Percentiles rank a stretch among this genome's conserved stretches.
These are phyloP conservation scores for Diutina neorugosa DNA, from an alignment of 1,139 yeast genomes.

Conservation along the genomic window DNA sequence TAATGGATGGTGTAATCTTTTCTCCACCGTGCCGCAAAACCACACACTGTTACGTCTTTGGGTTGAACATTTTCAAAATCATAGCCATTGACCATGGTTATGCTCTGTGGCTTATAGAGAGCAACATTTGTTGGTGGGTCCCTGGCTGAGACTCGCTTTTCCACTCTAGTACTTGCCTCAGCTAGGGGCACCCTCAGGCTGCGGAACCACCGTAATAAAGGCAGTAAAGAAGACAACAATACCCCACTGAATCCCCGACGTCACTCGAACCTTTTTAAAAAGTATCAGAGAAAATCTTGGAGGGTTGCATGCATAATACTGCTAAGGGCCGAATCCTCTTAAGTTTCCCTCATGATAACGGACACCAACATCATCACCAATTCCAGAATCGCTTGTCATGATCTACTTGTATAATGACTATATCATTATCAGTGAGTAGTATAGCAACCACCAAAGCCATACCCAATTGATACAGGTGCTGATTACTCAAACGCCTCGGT, in stretches of 20 bases:
- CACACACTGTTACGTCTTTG: too few relatives aligned
- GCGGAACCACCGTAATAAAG: too few relatives aligned
- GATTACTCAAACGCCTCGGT: not conserved
- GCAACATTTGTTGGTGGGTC: too few relatives aligned
- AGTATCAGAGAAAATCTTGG: not conserved
- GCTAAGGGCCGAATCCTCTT: conserved; percentile 9
- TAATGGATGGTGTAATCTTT: too few relatives aligned
- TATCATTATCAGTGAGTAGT: conserved; percentile 12
- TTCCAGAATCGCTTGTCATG: conserved; percentile 14
- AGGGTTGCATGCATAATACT: not conserved
- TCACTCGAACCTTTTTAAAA: conserved; percentile 9
- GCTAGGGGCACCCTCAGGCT: too few relatives aligned
- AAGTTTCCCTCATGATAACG: conserved; percentile 7
- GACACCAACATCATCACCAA: conserved; percentile 2
- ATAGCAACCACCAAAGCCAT: conserved; percentile 6
- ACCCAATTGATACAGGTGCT: conserved; percentile 6
- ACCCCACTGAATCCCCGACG: not conserved
- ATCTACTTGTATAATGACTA: conserved; percentile 17
- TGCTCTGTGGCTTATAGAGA: too few relatives aligned
- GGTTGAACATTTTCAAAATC: too few relatives aligned
- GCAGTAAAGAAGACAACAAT: conserved; percentile 3
- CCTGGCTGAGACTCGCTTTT: too few relatives aligned
- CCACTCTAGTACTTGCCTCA: too few relatives aligned
- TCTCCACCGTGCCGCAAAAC: too few relatives aligned
- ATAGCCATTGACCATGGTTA: too few relatives aligned